Base-by-base conservation (phyloP, 352 stramenopile species). In the Phytophthora boehmeriae region DNA sequence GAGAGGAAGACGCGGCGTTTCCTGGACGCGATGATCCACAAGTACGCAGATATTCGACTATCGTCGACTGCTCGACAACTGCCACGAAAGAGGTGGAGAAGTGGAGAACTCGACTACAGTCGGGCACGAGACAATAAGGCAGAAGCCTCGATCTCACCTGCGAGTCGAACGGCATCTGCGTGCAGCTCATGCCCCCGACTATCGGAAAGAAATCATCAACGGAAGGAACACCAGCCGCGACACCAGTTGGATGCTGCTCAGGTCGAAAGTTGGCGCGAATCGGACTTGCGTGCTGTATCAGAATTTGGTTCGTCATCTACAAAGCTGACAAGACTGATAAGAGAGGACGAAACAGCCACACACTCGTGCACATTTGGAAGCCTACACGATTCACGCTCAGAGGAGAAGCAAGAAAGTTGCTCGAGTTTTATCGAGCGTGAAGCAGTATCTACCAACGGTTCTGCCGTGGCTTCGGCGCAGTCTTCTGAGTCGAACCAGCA, bases 21-120 rank as follows among this genome's bases (percentile, higher is more conserved):
- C 22, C 41, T 76, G 35, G 63, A 69, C 53, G 54, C 66, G n/a
- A 76, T 75, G 67, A 65, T 75, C 39, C 47, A 55, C 43, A 75
- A 72, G 39, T 75, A 75, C 57, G 51, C 53, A 8, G 54, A 76
- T 41, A 76, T 72, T 55, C 68, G 54, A 27, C 34, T 75, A 19
- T 53, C 62, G 5, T 32, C 51, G 6, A 49, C 52, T 35, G 63
- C 38, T 28, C 64, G 49, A 35, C 42, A 50, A 42, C 52, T 54
- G 39, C 34, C 43, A 39, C 48, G 68, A 51, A 76, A 63, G 63
- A 56, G 57, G 6, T 30, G 10, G 32, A 48, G 42, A 42, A 59
- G 36, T 59, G 55, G 46, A 27, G 62, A 69, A 39, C 13, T 13
- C 17, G 38, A 41, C 4, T 20, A 14, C 22, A 63, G 59, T 14